Evolutionary conservation across 2,329 filamentous ascomycete genomes (phyloP).

Genomic region (Colletotrichum camelliae): DNA sequence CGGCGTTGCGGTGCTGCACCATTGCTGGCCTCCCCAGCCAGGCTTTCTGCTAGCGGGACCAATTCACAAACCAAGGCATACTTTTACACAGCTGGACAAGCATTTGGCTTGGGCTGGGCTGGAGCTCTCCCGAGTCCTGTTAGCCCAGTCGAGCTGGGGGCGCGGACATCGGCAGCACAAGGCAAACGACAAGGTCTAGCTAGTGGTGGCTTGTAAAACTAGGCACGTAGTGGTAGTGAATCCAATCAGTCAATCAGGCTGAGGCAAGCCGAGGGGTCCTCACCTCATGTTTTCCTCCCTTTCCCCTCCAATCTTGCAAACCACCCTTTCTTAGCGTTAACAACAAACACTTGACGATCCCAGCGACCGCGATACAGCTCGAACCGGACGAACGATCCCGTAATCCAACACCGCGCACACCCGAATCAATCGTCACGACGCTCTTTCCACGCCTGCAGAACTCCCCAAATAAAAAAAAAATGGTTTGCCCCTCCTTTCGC

Average conservation of each 20-base stretch:
- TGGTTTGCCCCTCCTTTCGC: conserved; percentile 9
- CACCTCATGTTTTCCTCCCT: not conserved
- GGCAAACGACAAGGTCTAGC: conserved; percentile 2
- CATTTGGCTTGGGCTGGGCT: not conserved
- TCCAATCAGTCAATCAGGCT: conserved; percentile 10
- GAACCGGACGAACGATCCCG: not conserved
- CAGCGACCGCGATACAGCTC: not conserved
- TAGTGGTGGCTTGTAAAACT: not conserved
- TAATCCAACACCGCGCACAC: not conserved
- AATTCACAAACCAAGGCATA: not conserved
- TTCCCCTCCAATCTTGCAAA: not conserved
- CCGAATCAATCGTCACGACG: not conserved
- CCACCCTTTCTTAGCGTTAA: not conserved
- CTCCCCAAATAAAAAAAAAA: not conserved
- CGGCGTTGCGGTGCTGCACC: not conserved
- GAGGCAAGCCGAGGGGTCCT: conserved; percentile 12
- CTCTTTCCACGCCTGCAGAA: not conserved
- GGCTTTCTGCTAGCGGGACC: not conserved
- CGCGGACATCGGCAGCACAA: conserved; percentile 1
- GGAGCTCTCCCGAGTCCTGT: not conserved
- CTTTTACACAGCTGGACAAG: not conserved
- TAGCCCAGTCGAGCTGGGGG: not conserved
- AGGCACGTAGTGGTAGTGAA: not conserved
- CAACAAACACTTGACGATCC: not conserved
- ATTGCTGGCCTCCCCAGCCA: not conserved